Evolutionary conservation across 108 stramenopile genomes (phyloP).

Genomic region (Parietichytrium sp.): DNA sequence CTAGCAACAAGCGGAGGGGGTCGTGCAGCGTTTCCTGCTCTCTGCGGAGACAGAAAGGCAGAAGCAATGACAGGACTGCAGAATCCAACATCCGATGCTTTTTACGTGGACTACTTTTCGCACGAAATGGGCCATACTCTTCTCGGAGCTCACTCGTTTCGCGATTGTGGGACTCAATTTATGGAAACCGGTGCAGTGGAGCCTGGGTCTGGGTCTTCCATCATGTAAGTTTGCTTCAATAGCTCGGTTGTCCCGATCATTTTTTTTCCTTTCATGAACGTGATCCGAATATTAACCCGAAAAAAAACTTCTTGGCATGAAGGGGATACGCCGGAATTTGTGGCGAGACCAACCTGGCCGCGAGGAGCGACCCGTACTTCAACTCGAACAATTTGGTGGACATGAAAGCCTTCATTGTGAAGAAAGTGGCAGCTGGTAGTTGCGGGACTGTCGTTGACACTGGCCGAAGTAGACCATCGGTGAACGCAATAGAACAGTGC

Average conservation of each 20-base stretch:
- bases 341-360: neutral
- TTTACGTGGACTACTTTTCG: neutral
- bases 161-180: neutral
- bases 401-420: neutral
- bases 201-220: neutral
- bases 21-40: neutral
- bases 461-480: neutral
- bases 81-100: neutral
- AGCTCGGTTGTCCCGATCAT: too few species aligned
- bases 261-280: too few species aligned
- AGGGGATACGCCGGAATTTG: slow-evolving; percentile 19
- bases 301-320: too few species aligned
- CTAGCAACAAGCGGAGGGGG: neutral
- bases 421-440: too few species aligned
- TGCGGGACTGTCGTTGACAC: neutral
- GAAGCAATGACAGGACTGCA: neutral
- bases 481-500: neutral
- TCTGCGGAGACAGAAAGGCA: neutral
- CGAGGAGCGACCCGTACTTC: neutral
- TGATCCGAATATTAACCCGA: too few species aligned
- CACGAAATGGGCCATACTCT: slow-evolving; percentile 18
- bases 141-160: neutral
- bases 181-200: neutral
- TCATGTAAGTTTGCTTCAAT: too few species aligned
- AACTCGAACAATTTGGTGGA: neutral